Percentiles rank a stretch among this genome's conserved stretches.
These are phyloP conservation scores for Thraustotheca clavata DNA, from an alignment of 352 stramenopile species.

Conservation along the genomic window DNA sequence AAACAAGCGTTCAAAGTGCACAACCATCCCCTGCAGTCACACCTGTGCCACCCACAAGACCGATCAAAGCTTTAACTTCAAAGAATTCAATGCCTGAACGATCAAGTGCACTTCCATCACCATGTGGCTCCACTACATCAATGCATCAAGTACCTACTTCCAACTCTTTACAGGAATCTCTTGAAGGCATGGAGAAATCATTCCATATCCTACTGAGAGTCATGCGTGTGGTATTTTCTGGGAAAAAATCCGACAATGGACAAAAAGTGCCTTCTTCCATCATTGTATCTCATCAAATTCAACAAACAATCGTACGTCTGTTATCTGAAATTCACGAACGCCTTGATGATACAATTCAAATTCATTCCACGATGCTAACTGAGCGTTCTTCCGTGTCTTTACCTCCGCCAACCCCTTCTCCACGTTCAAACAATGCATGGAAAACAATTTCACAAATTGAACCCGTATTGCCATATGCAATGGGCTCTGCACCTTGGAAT, in stretches of 20 bases:
- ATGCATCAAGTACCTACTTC: background rate
- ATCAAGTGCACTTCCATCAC: background rate
- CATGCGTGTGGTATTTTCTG: conserved; percentile 1
- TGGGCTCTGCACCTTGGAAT: conserved; percentile 15
- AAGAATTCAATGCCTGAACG: background rate
- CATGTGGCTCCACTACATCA: no score
- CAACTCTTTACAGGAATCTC: background rate
- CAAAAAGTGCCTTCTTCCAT: conserved; percentile 5
- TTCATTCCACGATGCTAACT: background rate
- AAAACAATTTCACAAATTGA: conserved; percentile 1
- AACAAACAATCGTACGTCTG: conserved; percentile 10
- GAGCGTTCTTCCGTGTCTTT: background rate
- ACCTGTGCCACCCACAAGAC: background rate
- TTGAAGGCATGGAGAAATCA: conserved; percentile 11
- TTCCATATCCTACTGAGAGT: conserved; percentile 11
- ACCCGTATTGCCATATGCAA: conserved; percentile 1
- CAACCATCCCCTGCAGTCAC: background rate
- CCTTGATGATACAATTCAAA: conserved; percentile 9
- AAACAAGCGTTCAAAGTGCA: background rate
- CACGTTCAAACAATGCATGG: no score
- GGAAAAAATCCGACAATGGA: background rate
- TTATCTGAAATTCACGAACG: conserved; percentile 8
- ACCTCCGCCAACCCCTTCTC: background rate
- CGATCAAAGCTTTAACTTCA: background rate
- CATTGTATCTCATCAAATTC: background rate